A percentile compares a stretch with the other conserved stretches of the same genome.
Conservation (phyloP, 306 rosid species). For the Acmispon strigosus region DNA sequence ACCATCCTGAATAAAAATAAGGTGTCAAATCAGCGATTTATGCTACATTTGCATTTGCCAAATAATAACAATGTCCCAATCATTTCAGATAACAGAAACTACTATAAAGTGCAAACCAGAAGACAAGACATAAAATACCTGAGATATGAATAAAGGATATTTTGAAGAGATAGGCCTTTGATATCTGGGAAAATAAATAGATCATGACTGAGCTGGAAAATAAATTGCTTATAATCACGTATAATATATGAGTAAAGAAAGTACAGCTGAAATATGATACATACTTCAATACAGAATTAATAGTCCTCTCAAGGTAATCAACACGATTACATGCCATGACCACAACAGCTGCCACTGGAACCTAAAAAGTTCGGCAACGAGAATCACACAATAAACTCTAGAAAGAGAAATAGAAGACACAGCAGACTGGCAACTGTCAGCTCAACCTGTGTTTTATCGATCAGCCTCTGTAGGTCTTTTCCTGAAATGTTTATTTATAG, state of each 20-base stretch:
- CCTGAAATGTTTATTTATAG: slow-evolving; percentile 49
- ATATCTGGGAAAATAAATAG: slow-evolving; percentile 46
- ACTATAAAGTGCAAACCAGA: slow-evolving; percentile 12
- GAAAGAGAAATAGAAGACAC: slow-evolving; percentile 16
- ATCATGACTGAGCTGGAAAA: slow-evolving; percentile 25
- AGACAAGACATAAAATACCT: slow-evolving; percentile 47
- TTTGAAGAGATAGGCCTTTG: slow-evolving; percentile 67
- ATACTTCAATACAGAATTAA: slow-evolving; percentile 74
- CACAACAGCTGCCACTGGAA: slow-evolving; percentile 96
- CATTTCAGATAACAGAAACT: slow-evolving; percentile 13
- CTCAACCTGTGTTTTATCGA: slow-evolving; percentile 66
- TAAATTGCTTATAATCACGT: neutral
- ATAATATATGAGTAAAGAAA: neutral
- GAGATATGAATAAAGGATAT: slow-evolving; percentile 88
- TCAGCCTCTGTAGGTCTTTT: slow-evolving; percentile 57
- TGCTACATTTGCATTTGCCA: slow-evolving; percentile 15
- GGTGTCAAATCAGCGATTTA: slow-evolving; percentile 1
- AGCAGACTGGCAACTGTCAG: slow-evolving; percentile 17
- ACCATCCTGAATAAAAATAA: slow-evolving; percentile 64
- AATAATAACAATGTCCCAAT: slow-evolving; percentile 1
- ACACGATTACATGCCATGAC: slow-evolving; percentile 98
- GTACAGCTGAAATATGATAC: slow-evolving; percentile 13
- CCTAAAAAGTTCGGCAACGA: slow-evolving; percentile 45
- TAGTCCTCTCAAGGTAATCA: slow-evolving; percentile 87
- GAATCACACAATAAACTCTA: slow-evolving; percentile 21